Evolutionary conservation across 768 basidiomycete species (phyloP), one percentile per base, ranked within the genome.

Genomic region (Peribolospora kevripleyi): DNA sequence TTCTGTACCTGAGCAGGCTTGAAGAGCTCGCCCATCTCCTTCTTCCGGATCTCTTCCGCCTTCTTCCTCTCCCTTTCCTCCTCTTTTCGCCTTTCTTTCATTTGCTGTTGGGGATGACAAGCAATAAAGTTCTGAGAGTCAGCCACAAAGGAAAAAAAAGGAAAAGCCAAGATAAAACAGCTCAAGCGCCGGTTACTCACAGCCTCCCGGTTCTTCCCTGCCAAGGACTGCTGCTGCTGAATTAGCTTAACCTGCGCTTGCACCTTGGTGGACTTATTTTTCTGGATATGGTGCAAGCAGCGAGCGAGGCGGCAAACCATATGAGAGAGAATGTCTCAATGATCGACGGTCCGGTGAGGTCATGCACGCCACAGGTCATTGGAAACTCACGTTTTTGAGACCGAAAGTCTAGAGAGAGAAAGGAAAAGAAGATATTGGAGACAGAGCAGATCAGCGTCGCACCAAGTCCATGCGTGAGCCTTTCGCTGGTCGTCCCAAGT

Each of bases 261-360:
- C 38, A 90, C 90, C 68, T 82, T 93, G 62, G 84, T 70, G 3
- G 87, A 90, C 71, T 86, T 88, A 66, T 87, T 88, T 84, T 88
- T 90, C 82, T 84, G 50, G 43, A 45, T 45, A 7, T 45, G 43
- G 7, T 40, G 13, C 13, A 42, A 42, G 5, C 38, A n/a, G 13
- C 37, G 39, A n/a, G 53, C 5, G 46, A 46, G 46, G 37, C 25
- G 25, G 25, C 25, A 25, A 25, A 25, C 25, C 25, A 25, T 25
- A 25, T 25, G 38, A 54, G 25, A 11, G 38, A 36, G 13, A 8
- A 46, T 67, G 25, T 25, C 1, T 25, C 25, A 25, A 25, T 25
- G 25, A 25, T 25, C 25, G 25, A 25, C 25, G 25, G 25, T 25
- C 25, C 25, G 25, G 25, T 25, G 25, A 25, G 25, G 25, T 25